Base-by-base conservation (phyloP, 2,329 filamentous ascomycete genomes). In the Colletotrichum sp. region DNA sequence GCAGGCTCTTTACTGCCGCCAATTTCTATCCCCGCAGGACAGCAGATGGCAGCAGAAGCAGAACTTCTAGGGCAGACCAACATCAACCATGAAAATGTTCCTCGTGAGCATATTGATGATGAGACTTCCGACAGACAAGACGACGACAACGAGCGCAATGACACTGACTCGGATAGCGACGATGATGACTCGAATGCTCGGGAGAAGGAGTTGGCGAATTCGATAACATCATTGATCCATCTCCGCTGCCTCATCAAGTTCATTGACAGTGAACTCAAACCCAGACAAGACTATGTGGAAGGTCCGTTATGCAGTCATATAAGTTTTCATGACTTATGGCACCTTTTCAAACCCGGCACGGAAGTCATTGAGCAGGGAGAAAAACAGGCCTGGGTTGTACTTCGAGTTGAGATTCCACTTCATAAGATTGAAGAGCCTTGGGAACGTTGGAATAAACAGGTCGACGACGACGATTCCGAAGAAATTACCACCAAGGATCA, bases 161-260 rank as follows among this genome's bases (percentile, higher is more conserved):
- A 28, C 7, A 7, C 6, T 7, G 26, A 28, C 26, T 28, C 26
- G 26, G 26, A 28, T 28, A 28, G 26, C 26, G 26, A 28, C 26
- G 26, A 28, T 7, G 26, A 28, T 28, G 26, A 7, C 26, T 28
- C 7, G 6, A 28, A 7, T 28, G 26, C 26, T 28, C 26, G 26
- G 6, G 26, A 28, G 26, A 28, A 28, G 7, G 7, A 7, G 26
- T 28, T 28, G 28, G 28, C 28, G 1, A 28, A 28, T 28, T 28
- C 28, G 2, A 28, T 28, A 28, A 28, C 28, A 8, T 2, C 28
- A 3, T 28, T 32, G 36, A 5, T 43, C 2, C 36, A 43, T n/a
- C 39, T 43, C 7, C 39, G 39, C 0, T 6, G 16, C 5, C 39
- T 43, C 0, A 0, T 43, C 2, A 5, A n/a, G 3, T 43, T 43